A percentile compares a stretch with the other conserved stretches of the same genome.
Conservation (phyloP, 305 asterid genomes). For the Petunia hybrid region DNA sequence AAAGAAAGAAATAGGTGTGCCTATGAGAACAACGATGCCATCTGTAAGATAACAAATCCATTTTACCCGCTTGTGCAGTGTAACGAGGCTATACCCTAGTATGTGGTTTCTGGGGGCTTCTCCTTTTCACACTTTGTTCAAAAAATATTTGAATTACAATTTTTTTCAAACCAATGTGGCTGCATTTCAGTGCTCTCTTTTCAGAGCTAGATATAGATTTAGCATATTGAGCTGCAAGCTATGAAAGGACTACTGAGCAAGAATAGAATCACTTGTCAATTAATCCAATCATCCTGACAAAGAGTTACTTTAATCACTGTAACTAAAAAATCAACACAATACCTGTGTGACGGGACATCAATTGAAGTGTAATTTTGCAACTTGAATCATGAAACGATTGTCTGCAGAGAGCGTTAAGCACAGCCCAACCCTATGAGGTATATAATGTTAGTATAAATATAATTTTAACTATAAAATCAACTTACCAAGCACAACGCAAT, state of each 20-base stretch:
- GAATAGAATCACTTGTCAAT: too few relatives aligned
- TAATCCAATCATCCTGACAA: not conserved
- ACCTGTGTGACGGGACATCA: slow-evolving; percentile 93
- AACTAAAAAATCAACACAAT: slow-evolving; percentile 9
- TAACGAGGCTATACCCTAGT: not conserved
- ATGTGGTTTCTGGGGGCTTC: not conserved
- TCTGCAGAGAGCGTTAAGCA: slow-evolving; percentile 95
- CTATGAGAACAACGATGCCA: not conserved
- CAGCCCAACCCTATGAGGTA: slow-evolving; percentile 91
- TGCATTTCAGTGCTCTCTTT: not conserved
- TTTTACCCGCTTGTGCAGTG: not conserved
- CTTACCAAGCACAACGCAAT: not conserved
- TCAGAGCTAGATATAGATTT: too few relatives aligned
- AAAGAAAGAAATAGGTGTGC: not conserved
- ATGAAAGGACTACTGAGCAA: too few relatives aligned
- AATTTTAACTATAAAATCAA: slow-evolving; percentile 3
- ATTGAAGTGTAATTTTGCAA: slow-evolving; percentile 83
- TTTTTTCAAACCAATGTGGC: not conserved
- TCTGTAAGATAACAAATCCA: slow-evolving; percentile 13
- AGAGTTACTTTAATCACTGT: not conserved
- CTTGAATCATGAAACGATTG: slow-evolving; percentile 93
- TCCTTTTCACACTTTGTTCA: not conserved
- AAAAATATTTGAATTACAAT: not conserved
- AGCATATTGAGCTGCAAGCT: too few relatives aligned
- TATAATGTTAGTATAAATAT: not conserved